Conservation (phyloP, 768 basidiomycete species). For the Amanita molliuscula region DNA sequence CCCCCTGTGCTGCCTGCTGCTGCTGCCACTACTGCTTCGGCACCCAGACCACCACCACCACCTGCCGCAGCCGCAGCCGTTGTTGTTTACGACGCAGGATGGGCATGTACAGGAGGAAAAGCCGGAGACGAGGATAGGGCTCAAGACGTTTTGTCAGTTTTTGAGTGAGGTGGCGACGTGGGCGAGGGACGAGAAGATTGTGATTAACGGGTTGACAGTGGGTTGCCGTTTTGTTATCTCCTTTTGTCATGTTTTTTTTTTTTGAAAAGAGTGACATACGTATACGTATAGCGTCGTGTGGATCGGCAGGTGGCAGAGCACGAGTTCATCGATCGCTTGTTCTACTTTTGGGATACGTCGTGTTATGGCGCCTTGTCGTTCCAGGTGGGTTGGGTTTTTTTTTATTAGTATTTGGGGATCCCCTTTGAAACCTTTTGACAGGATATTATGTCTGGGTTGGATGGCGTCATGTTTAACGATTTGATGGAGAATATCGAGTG, state of each 20-base stretch:
- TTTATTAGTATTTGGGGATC: neutral
- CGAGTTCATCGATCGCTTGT: conserved; percentile 87
- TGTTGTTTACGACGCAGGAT: conserved; percentile 48
- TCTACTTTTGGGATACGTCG: conserved; percentile 89
- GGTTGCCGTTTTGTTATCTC: conserved; percentile 3
- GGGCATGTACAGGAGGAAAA: conserved; percentile 47
- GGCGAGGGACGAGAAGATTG: conserved; percentile 91
- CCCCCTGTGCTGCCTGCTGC: conserved; percentile 55
- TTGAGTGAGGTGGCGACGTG: conserved; percentile 90
- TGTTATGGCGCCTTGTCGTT: conserved; percentile 79
- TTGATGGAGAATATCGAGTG: conserved; percentile 98
- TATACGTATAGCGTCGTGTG: conserved; percentile 70
- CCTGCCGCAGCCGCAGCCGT: conserved; percentile 23
- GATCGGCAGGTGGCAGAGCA: conserved; percentile 92
- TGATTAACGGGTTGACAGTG: conserved; percentile 87
- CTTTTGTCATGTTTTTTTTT: neutral
- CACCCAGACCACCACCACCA: too few relatives aligned
- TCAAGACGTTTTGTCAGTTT: conserved; percentile 81
- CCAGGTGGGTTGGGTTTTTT: conserved; percentile 43
- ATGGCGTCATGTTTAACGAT: conserved; percentile 92
- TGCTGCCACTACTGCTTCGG: too few relatives aligned
- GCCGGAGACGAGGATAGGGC: conserved; percentile 82
- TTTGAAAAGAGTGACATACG: conserved; percentile 3
- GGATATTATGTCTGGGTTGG: conserved; percentile 84
- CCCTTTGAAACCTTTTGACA: conserved; percentile 19